These are phyloP conservation scores for Lasiodiplodia sp. DNA, from an alignment of 2,329 filamentous ascomycete genomes.

Conservation along the genomic window DNA sequence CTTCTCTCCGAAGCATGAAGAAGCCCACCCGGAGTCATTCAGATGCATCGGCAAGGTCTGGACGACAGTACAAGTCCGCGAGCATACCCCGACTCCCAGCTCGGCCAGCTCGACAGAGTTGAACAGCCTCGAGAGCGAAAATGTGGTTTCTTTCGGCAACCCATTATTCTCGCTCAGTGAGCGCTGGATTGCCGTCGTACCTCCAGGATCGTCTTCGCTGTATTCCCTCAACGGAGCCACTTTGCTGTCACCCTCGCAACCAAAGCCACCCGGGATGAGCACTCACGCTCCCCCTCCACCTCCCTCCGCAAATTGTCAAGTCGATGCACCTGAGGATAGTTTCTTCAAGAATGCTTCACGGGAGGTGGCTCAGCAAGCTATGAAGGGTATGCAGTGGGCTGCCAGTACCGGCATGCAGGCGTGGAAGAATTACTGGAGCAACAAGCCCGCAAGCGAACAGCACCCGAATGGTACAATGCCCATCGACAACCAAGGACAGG, in stretches of 20 bases:
- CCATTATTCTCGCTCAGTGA: slow-evolving; percentile 74
- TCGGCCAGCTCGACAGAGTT: slow-evolving; percentile 47
- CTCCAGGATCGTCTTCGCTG: slow-evolving; percentile 73
- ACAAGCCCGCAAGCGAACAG: slow-evolving; percentile 44
- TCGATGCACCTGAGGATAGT: slow-evolving; percentile 77
- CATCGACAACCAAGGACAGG: slow-evolving; percentile 42
- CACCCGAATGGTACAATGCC: slow-evolving; percentile 35
- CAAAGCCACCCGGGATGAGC: slow-evolving; percentile 62
- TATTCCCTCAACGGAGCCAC: slow-evolving; percentile 73
- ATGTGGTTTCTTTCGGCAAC: slow-evolving; percentile 56
- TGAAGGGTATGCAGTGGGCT: slow-evolving; percentile 77
- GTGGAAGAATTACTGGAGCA: slow-evolving; percentile 80
- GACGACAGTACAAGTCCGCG: slow-evolving; percentile 76
- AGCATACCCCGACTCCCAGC: slow-evolving; percentile 43
- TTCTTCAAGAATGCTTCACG: slow-evolving; percentile 79
- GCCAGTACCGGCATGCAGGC: slow-evolving; percentile 78
- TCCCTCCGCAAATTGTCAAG: slow-evolving; percentile 69
- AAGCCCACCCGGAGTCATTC: slow-evolving; percentile 48
- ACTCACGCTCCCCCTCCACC: slow-evolving; percentile 73
- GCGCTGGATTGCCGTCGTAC: slow-evolving; percentile 80
- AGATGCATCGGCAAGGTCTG: slow-evolving; percentile 87
- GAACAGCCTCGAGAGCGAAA: slow-evolving; percentile 42
- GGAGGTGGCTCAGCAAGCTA: slow-evolving; percentile 79
- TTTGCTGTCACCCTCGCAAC: slow-evolving; percentile 59
- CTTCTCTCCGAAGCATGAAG: slow-evolving; percentile 53